phyloP scores from a whole-genome alignment of 2,329 filamentous ascomycete genomes.

The Phialophora macrospora region DNA sequence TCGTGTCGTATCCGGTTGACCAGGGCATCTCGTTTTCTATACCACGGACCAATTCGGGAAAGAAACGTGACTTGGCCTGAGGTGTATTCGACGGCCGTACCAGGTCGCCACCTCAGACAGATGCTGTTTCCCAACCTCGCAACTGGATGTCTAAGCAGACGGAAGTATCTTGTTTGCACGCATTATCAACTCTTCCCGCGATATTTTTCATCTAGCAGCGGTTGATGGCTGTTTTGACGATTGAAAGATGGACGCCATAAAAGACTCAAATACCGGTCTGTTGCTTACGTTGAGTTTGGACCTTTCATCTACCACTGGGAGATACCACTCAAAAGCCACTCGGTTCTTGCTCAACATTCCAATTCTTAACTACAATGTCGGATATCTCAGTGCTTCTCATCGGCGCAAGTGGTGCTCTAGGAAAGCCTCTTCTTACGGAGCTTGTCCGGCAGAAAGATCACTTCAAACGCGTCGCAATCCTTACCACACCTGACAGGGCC shows the following conservation, averaged over 20 bases:
- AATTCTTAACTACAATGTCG: conserved; percentile 1
- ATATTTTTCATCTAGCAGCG: not conserved
- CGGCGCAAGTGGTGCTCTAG: conserved; percentile 19
- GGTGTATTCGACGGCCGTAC: not conserved
- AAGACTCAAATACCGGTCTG: conserved; percentile 4
- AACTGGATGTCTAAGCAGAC: conserved; percentile 6
- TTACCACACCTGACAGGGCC: conserved; percentile 19
- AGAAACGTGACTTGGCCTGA: conserved; percentile 19
- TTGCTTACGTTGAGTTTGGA: not conserved
- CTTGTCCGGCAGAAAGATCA: conserved; percentile 17
- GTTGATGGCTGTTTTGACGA: not conserved
- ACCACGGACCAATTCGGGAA: conserved; percentile 19
- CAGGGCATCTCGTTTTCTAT: not conserved
- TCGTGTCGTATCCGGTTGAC: conserved; percentile 3
- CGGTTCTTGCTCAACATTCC: not conserved
- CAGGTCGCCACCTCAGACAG: too few species aligned
- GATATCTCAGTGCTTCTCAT: conserved; percentile 22
- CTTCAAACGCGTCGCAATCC: conserved; percentile 23
- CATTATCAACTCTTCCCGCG: conserved; percentile 6
- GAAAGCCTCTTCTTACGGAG: conserved; percentile 23
- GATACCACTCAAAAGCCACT: not conserved
- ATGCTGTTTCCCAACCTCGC: not conserved
- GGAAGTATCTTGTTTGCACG: not conserved
- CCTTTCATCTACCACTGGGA: not conserved
- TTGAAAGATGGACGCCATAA: not conserved